phyloP scores from a whole-genome alignment of 805 yeast species.

The Candida jianshihensis region DNA sequence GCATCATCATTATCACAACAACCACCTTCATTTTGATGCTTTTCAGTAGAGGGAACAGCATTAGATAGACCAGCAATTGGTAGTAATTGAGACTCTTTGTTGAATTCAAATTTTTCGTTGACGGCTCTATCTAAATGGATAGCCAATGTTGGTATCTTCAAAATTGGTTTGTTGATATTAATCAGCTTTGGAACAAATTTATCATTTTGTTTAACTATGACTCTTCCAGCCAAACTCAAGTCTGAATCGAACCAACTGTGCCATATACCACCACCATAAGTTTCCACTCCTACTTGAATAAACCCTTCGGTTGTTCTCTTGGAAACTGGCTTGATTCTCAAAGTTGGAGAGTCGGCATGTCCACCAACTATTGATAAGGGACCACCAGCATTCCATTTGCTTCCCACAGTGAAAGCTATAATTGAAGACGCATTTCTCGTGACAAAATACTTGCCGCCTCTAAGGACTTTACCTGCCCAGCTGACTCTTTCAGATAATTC shows the following conservation, averaged over 20 bases:
- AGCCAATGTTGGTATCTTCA: conserved; percentile 92
- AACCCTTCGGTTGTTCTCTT: conserved; percentile 66
- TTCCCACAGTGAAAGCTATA: conserved; percentile 81
- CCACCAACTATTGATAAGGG: conserved; percentile 91
- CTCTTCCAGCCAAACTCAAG: conserved; percentile 86
- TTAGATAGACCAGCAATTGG: conserved; percentile 73
- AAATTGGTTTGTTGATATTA: conserved; percentile 73
- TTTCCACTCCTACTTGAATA: conserved; percentile 86
- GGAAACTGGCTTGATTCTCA: conserved; percentile 84
- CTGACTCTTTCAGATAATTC: conserved; percentile 64
- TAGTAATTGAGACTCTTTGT: conserved; percentile 76
- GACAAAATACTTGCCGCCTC: conserved; percentile 69
- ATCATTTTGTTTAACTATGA: conserved; percentile 51
- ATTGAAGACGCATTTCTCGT: conserved; percentile 87
- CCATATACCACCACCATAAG: conserved; percentile 94
- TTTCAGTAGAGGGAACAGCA: conserved; percentile 24
- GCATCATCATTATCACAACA: conserved; percentile 45
- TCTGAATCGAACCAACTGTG: conserved; percentile 98
- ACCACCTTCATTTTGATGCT: conserved; percentile 19
- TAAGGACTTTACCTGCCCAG: conserved; percentile 54
- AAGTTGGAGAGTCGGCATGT: conserved; percentile 90
- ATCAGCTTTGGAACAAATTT: conserved; percentile 59
- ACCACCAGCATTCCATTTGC: conserved; percentile 62
- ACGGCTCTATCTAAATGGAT: conserved; percentile 81
- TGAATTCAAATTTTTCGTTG: conserved; percentile 75